Evolutionary conservation across 2,329 filamentous ascomycete species (phyloP).

Genomic region (Botrytis aclada): DNA sequence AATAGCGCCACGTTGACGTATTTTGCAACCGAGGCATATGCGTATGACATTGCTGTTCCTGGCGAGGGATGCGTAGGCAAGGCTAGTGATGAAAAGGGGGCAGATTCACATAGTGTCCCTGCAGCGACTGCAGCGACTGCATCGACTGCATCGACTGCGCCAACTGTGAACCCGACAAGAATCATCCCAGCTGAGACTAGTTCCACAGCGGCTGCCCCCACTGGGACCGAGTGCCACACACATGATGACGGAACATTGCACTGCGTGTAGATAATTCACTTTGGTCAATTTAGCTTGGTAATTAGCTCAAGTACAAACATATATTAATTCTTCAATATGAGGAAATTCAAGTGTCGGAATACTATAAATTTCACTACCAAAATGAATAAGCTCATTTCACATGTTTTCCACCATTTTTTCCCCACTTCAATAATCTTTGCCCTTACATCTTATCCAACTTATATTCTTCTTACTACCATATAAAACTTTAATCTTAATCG

Average conservation of each 20-base stretch:
- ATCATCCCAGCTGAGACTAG: not conserved
- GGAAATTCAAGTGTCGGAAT: not conserved
- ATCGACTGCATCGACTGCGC: not conserved
- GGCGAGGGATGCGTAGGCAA: constrained; percentile 1
- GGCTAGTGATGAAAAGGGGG: not conserved
- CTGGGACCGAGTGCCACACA: not conserved
- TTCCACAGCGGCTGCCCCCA: not conserved
- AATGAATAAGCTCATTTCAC: not conserved
- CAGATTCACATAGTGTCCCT: not conserved
- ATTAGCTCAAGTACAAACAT: not conserved
- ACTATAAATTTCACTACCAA: not conserved
- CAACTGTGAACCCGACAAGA: not conserved
- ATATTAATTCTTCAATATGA: not conserved
- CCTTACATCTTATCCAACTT: not conserved
- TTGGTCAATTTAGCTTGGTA: not conserved
- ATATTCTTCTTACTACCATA: not conserved
- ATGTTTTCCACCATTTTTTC: not conserved
- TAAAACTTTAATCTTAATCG: not conserved
- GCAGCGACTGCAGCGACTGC: not conserved
- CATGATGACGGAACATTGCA: not conserved
- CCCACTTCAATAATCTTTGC: not conserved
- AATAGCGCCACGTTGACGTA: constrained; percentile 65
- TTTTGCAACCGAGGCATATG: constrained; percentile 67
- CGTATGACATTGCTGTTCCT: constrained; percentile 61
- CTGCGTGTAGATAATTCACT: not conserved